These are phyloP conservation scores for Arthrobotrys musiformis DNA, from an alignment of 2,329 filamentous ascomycete species.

Conservation along the genomic window DNA sequence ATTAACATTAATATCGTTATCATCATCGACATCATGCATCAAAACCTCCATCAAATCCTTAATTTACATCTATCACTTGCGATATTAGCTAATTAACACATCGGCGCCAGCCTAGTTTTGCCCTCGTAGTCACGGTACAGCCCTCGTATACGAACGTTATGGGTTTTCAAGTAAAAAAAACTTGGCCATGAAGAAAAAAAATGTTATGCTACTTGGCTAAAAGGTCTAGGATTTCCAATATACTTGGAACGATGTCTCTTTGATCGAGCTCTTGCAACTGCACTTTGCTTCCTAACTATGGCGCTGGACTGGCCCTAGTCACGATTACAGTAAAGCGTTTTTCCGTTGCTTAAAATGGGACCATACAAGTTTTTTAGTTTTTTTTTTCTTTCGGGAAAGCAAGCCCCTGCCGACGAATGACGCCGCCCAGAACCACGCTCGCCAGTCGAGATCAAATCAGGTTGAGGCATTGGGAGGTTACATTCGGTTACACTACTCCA, in stretches of 20 bases:
- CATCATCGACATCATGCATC: not conserved
- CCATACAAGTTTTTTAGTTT: conserved; percentile 16
- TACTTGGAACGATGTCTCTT: conserved; percentile 22
- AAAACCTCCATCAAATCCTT: not conserved
- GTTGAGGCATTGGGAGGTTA: conserved; percentile 45
- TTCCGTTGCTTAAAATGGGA: conserved; percentile 53
- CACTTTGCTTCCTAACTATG: not conserved
- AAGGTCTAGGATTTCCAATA: conserved; percentile 3
- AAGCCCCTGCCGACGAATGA: conserved; percentile 47
- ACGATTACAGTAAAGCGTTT: conserved; percentile 27
- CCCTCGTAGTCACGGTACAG: not conserved
- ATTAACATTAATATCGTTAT: conserved; percentile 24
- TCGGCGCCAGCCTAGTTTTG: not conserved
- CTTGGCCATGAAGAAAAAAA: not conserved
- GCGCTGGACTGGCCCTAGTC: not conserved
- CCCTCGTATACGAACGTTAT: too few species aligned
- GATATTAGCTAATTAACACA: not conserved
- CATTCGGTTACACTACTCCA: conserved; percentile 45
- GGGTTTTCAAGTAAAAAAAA: too few species aligned
- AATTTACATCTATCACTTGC: not conserved
- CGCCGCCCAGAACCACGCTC: conserved; percentile 27
- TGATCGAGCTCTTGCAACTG: conserved; percentile 19
- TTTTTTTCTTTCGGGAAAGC: conserved; percentile 27
- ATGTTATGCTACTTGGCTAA: conserved; percentile 5
- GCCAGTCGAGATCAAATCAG: conserved; percentile 32